These are phyloP conservation scores for Halophytophthora batemanensis DNA, from an alignment of 352 stramenopile genomes.

Conservation along the genomic window DNA sequence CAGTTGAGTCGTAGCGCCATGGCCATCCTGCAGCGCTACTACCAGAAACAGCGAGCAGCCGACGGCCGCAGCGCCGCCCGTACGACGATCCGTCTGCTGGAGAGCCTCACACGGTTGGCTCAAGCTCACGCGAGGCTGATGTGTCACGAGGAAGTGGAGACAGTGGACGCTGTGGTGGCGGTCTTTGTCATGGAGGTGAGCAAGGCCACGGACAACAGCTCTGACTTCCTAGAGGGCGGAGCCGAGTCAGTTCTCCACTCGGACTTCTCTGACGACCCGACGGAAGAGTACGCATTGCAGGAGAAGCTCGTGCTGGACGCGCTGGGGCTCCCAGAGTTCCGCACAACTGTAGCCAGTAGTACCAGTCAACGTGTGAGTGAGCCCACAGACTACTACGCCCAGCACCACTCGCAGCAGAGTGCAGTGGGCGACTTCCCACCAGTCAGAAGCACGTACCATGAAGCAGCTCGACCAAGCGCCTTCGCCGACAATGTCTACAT, in stretches of 20 bases:
- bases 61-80: slow-evolving; percentile 63
- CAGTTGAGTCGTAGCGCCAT: slow-evolving; percentile 78
- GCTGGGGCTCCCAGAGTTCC: slow-evolving; percentile 54
- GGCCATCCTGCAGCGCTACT: slow-evolving; percentile 90
- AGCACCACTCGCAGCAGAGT: too few species aligned
- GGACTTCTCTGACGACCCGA: slow-evolving; percentile 58
- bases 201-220: slow-evolving; percentile 61
- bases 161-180: slow-evolving; percentile 76
- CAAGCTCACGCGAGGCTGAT: slow-evolving; percentile 90
- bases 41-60: slow-evolving; percentile 72
- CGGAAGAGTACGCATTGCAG: slow-evolving; percentile 60
- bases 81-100: slow-evolving; percentile 93
- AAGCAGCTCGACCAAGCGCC: too few species aligned
- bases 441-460: too few species aligned
- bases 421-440: too few species aligned
- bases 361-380: slow-evolving; percentile 1
- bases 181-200: slow-evolving; percentile 81
- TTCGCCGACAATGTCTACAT: too few species aligned
- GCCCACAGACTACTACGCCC: slow-evolving; percentile 1
- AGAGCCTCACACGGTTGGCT: slow-evolving; percentile 92
- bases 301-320: slow-evolving; percentile 71
- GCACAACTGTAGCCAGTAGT: slow-evolving; percentile 15
- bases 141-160: slow-evolving; percentile 58
- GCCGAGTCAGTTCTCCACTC: slow-evolving; percentile 68
- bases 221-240: slow-evolving; percentile 47